Evolutionary conservation across 805 yeast genomes (phyloP).

Genomic region (Candida caryicola): DNA sequence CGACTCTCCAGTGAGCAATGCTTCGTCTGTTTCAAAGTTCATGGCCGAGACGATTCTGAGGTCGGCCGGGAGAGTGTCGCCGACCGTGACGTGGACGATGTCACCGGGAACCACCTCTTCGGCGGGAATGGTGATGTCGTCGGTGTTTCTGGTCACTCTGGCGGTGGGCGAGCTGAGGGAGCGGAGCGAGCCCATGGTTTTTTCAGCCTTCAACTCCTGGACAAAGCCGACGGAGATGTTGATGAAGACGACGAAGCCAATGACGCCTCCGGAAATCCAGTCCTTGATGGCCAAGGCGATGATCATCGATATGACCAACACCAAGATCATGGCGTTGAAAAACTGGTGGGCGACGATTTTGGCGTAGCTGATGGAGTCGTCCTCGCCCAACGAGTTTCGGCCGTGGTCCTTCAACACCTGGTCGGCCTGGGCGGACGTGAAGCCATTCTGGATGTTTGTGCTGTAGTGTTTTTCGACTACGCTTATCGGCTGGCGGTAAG

Average conservation of each 20-base stretch:
- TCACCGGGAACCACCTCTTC: conserved; percentile 74
- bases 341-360: conserved; percentile 62
- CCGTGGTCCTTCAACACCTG: conserved; percentile 40
- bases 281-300: conserved; percentile 72
- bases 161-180: conserved; percentile 72
- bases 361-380: conserved; percentile 49
- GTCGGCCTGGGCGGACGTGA: conserved; percentile 17
- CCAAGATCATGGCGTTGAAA: conserved; percentile 77
- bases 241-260: conserved; percentile 61
- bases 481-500: conserved; percentile 31
- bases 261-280: conserved; percentile 83
- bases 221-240: conserved; percentile 65
- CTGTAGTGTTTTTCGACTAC: conserved; percentile 36
- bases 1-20: conserved; percentile 65
- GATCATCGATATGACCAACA: conserved; percentile 63
- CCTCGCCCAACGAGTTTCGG: conserved; percentile 60
- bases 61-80: conserved; percentile 78
- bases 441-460: conserved; percentile 49
- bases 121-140: conserved; percentile 54
- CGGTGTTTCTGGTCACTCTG: conserved; percentile 59
- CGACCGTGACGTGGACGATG: conserved; percentile 58
- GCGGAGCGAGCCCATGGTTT: conserved; percentile 73
- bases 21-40: conserved; percentile 72
- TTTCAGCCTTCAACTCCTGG: conserved; percentile 73
- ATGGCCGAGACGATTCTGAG: conserved; percentile 53